These are phyloP conservation scores for Ceratobasidium sp. DNA, from an alignment of 1,284 basidiomycete species.

Conservation along the genomic window DNA sequence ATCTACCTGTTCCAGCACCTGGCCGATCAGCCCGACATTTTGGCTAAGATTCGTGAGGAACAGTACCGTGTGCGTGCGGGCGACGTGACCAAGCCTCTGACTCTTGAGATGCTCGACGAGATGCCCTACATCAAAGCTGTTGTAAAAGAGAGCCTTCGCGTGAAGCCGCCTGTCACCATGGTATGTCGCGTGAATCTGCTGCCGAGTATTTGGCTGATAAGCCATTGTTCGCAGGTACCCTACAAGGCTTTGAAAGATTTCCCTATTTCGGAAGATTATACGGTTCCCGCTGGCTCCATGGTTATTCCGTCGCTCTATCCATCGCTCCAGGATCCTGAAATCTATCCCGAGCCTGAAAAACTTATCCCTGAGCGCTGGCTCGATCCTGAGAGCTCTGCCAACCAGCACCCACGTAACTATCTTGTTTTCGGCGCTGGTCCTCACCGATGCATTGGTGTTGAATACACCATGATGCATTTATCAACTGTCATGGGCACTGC, in stretches of 20 bases:
- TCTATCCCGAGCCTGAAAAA: conserved; percentile 86
- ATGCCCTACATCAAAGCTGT: conserved; percentile 93
- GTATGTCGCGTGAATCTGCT: conserved; percentile 55
- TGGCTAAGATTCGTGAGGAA: conserved; percentile 90
- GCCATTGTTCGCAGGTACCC: conserved; percentile 68
- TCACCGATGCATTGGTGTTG: conserved; percentile 90
- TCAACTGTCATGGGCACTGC: conserved; percentile 87
- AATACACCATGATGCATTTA: conserved; percentile 94
- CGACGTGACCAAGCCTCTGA: conserved; percentile 80
- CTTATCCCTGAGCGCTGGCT: conserved; percentile 94
- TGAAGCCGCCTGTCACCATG: conserved; percentile 93
- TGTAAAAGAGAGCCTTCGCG: conserved; percentile 89
- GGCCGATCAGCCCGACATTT: conserved; percentile 87
- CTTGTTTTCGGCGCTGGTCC: conserved; percentile 95
- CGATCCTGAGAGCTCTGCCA: conserved; percentile 78
- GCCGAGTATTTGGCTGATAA: neutral
- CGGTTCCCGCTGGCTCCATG: conserved; percentile 90
- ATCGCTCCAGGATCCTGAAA: conserved; percentile 86
- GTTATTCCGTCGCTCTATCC: conserved; percentile 97
- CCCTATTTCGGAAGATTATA: conserved; percentile 90
- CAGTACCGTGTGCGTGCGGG: conserved; percentile 84
- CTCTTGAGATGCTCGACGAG: conserved; percentile 87
- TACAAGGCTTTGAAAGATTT: conserved; percentile 89
- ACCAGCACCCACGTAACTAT: conserved; percentile 91
- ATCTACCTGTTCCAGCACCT: conserved; percentile 97